Evolutionary conservation across 140 eudicot species (phyloP).

Genomic region (Senecio squalidus): DNA sequence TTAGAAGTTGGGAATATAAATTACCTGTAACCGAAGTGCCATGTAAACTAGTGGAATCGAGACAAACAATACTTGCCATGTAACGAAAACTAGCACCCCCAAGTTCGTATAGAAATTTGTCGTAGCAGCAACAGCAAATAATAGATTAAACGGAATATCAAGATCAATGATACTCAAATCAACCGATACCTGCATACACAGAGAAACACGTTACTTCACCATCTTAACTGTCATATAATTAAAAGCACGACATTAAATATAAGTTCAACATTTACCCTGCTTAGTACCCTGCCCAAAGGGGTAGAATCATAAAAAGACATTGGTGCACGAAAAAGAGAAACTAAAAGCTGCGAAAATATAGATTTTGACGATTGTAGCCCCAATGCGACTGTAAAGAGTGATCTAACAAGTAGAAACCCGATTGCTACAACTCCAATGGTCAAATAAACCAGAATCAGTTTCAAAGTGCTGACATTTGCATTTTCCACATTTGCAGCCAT

Average conservation of each 20-base stretch:
- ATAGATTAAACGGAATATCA: slow-evolving; percentile 70
- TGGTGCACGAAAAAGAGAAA: slow-evolving; percentile 89
- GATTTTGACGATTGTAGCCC: slow-evolving; percentile 82
- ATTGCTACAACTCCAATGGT: slow-evolving; percentile 57
- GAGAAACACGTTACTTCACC: slow-evolving; percentile 2
- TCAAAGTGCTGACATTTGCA: slow-evolving; percentile 45
- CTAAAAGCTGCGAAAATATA: slow-evolving; percentile 62
- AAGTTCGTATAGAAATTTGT: slow-evolving; percentile 54
- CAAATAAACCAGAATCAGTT: slow-evolving; percentile 64
- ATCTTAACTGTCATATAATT: not conserved
- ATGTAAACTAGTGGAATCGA: slow-evolving; percentile 66
- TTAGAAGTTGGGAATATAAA: too few relatives aligned
- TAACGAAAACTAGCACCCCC: slow-evolving; percentile 67
- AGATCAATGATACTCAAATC: slow-evolving; percentile 92
- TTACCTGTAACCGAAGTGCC: slow-evolving; percentile 84
- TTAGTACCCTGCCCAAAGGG: slow-evolving; percentile 93
- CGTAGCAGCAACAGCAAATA: slow-evolving; percentile 64
- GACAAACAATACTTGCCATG: slow-evolving; percentile 92
- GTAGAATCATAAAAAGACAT: slow-evolving; percentile 98
- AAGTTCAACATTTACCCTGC: slow-evolving; percentile 53
- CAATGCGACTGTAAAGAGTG: slow-evolving; percentile 55
- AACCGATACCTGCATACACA: slow-evolving; percentile 48
- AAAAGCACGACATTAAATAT: not conserved
- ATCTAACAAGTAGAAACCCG: slow-evolving; percentile 49
- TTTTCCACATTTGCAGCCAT: slow-evolving; percentile 93